Evolutionary conservation across 495 filamentous ascomycete genomes (phyloP), one percentile per base, ranked within the genome.

Genomic region (Mytilinidion resinicola): DNA sequence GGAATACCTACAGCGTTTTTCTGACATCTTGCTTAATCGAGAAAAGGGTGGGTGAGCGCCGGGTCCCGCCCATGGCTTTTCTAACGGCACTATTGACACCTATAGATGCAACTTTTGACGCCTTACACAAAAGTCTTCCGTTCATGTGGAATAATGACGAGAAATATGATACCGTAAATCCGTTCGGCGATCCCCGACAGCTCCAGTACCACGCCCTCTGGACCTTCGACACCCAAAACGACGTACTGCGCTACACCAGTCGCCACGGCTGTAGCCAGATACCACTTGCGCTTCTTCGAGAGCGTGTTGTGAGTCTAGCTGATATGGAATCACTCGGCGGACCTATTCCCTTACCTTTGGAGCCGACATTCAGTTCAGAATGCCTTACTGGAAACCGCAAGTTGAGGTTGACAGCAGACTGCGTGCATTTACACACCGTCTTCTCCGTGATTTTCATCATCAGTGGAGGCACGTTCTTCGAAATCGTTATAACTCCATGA

Each of bases 201-300:
- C 4, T 33, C 39, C 55, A 57, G 55, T 57, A 57, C 35, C 55
- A 57, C 43, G 43, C 55, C 55, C 55, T 57, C 55, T 57, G 55
- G 55, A 57, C 55, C 43, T 57, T 57, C 55, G 55, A 57, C 55
- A 57, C 43, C 25, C 55, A 36, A 50, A 57, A 50, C 50, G 55
- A 57, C 55, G 44, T 57, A 10, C 50, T 57, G 43, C 55, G 55
- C 33, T 51, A 57, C 47, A 57, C 55, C 17, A 57, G 37, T 57
- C 39, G 19, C 20, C 33, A 57, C 55, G 39, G 55, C 50, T 57
- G 44, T 44, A 57, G 55, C 50, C 55, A 57, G 35, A 57, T 57
- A 36, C 43, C 34, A 57, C 55, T 57, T 44, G 55, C 39, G 50
- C 55, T 57, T 51, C 55, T 57, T 50, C 55, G 55, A 57, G 55